These are phyloP conservation scores for Cicer yamashitae DNA, from an alignment of 306 rosid genomes.

Conservation along the genomic window DNA sequence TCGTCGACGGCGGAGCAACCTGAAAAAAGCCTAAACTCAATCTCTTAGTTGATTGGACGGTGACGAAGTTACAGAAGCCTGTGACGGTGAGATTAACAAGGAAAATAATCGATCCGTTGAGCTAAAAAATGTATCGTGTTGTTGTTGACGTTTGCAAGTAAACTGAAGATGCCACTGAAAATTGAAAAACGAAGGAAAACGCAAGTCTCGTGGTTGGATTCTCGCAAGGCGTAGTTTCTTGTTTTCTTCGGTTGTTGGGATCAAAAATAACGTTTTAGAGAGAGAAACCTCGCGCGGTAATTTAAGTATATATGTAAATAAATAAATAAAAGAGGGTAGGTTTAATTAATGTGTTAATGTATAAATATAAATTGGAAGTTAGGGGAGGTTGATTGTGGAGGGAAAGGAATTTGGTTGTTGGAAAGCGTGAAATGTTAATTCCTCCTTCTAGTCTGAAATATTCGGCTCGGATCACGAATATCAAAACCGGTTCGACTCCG, in stretches of 20 bases:
- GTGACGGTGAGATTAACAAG: conserved; percentile 33
- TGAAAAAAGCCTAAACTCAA: background rate
- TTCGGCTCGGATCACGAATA: conserved; percentile 37
- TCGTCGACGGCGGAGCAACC: background rate
- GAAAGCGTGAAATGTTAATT: conserved; percentile 59
- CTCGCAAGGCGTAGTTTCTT: conserved; percentile 38
- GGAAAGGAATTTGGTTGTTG: conserved; percentile 72
- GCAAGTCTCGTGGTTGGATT: conserved; percentile 42
- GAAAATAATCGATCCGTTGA: background rate
- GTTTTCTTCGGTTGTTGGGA: conserved; percentile 42
- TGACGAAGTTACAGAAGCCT: conserved; percentile 12
- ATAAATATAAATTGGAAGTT: background rate
- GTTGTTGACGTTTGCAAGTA: conserved; percentile 18
- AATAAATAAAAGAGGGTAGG: conserved; percentile 18
- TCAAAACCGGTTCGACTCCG: conserved; percentile 34
- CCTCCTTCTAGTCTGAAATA: conserved; percentile 31
- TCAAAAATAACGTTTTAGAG: conserved; percentile 20
- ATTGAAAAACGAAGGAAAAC: conserved; percentile 39
- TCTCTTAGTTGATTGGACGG: conserved; percentile 30
- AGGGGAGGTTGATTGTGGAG: conserved; percentile 47
- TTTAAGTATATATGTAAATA: background rate
- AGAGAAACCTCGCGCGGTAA: conserved; percentile 48
- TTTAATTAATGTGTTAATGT: background rate
- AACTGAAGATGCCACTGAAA: conserved; percentile 3
- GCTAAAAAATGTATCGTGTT: background rate